phyloP scores from a whole-genome alignment of 1,284 basidiomycete genomes.

The Xanthoconium separans region DNA sequence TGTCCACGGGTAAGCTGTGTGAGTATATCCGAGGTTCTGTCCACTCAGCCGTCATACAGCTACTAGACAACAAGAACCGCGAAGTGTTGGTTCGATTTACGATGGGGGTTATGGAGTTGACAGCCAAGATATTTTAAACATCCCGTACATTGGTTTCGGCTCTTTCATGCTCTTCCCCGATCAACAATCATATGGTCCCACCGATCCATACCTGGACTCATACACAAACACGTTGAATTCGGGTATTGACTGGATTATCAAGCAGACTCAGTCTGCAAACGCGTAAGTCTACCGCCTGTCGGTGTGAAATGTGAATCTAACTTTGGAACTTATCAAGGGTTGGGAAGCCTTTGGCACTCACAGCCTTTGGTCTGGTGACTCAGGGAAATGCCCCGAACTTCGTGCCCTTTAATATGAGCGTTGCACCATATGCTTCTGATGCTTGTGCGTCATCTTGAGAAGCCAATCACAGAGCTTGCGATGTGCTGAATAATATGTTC shows the following conservation, averaged over 20 bases:
- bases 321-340: conserved; percentile 36
- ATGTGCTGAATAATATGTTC: conserved; percentile 1
- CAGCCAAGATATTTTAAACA: conserved; percentile 60
- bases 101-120: conserved; percentile 67
- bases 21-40: not conserved
- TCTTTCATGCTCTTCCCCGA: conserved; percentile 69
- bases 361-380: conserved; percentile 63
- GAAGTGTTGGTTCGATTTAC: conserved; percentile 45
- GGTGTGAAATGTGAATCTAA: conserved; percentile 5
- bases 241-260: conserved; percentile 55
- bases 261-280: conserved; percentile 43
- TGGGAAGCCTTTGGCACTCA: conserved; percentile 55
- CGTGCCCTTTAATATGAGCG: conserved; percentile 57
- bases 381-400: conserved; percentile 49
- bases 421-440: conserved; percentile 43
- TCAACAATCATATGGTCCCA: conserved; percentile 50
- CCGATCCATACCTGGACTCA: conserved; percentile 45
- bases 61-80: conserved; percentile 45
- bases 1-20: conserved; percentile 44
- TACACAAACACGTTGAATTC: conserved; percentile 51
- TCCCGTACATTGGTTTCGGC: conserved; percentile 54
- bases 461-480: not conserved
- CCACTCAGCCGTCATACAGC: conserved; percentile 26
- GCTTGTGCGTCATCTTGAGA: conserved; percentile 26
- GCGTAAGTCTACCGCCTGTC: conserved; percentile 37